Evolutionary conservation across 2,329 filamentous ascomycete species (phyloP).

Genomic region (Microdochium paspali): DNA sequence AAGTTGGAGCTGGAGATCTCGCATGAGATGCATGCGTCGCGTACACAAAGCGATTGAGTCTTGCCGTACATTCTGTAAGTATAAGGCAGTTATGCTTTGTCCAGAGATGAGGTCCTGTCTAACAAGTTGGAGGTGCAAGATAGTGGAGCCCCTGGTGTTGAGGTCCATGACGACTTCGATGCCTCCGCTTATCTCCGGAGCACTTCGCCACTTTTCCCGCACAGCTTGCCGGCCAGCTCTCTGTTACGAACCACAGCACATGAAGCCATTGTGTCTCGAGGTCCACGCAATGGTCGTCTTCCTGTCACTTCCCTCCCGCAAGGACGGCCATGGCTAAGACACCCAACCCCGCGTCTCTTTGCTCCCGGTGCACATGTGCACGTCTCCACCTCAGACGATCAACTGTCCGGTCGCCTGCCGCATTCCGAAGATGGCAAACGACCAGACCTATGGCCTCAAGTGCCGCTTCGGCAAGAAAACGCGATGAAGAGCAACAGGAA

Average conservation of each 20-base stretch:
- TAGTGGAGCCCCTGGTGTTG: neutral
- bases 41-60: too few relatives aligned
- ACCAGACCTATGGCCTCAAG: neutral
- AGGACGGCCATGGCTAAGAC: neutral
- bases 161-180: neutral
- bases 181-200: neutral
- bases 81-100: too few relatives aligned
- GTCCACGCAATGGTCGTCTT: neutral
- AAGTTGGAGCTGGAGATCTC: too few relatives aligned
- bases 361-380: neutral
- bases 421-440: neutral
- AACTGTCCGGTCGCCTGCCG: neutral
- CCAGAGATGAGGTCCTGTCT: too few relatives aligned
- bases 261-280: neutral
- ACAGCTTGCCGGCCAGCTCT: neutral
- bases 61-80: too few relatives aligned
- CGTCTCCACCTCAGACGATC: neutral
- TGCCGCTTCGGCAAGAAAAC: neutral
- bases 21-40: too few relatives aligned
- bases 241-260: neutral
- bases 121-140: too few relatives aligned
- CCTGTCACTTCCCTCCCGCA: neutral
- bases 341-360: neutral
- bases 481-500: neutral
- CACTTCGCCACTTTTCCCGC: neutral